phyloP scores from a whole-genome alignment of 2,329 filamentous ascomycete species.

The Paraconiothyrium brasiliense region DNA sequence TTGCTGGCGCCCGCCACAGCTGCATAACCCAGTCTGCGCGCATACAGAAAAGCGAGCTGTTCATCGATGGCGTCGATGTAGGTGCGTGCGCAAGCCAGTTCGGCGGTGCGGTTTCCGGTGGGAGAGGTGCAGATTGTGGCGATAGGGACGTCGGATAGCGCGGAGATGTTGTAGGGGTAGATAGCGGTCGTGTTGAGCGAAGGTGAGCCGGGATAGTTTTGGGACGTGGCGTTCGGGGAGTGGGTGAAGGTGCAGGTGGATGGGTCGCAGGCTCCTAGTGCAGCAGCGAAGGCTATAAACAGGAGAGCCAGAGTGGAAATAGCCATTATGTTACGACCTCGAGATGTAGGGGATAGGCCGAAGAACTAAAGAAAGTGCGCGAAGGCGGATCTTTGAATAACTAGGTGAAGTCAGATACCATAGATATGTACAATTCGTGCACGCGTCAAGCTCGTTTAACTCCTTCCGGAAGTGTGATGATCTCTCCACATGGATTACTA shows the following conservation, averaged over 20 bases:
- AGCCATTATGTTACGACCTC: not conserved
- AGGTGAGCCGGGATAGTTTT: constrained; percentile 17
- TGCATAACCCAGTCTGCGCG: constrained; percentile 18
- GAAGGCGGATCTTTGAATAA: not conserved
- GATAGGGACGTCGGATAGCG: constrained; percentile 12
- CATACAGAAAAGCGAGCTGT: constrained; percentile 19
- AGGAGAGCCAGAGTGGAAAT: not conserved
- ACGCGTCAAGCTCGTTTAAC: not conserved
- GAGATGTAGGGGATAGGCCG: not conserved
- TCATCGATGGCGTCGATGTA: constrained; percentile 23
- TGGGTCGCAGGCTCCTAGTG: not conserved
- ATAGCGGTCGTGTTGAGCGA: not conserved
- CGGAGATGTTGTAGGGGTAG: constrained; percentile 15
- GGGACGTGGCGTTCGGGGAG: constrained; percentile 13
- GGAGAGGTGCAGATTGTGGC: constrained; percentile 15
- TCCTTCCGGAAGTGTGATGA: not conserved
- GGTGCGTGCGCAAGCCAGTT: constrained; percentile 18
- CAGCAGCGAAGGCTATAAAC: not conserved
- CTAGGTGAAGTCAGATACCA: not conserved
- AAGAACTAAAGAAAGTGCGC: not conserved
- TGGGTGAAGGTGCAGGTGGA: constrained; percentile 14
- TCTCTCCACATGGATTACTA: not conserved
- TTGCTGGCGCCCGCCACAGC: constrained; percentile 18
- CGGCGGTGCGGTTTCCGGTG: constrained; percentile 9
- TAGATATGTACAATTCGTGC: not conserved